A percentile compares a stretch with the other conserved stretches of the same genome.
Evolutionary conservation across 768 basidiomycete species (phyloP).

Genomic region (Suillus luteus): DNA sequence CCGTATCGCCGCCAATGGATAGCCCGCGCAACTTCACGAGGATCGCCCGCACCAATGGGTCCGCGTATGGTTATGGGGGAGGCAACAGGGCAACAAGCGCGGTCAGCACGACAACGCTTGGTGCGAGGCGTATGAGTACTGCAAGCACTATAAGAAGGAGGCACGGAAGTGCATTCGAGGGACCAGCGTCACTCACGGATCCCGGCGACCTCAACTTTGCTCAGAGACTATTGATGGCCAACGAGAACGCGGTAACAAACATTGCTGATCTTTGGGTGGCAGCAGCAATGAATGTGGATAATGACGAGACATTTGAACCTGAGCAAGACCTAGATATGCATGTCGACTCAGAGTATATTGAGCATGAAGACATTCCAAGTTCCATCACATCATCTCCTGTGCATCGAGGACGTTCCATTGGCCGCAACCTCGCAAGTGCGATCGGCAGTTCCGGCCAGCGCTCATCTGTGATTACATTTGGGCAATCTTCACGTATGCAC

Average conservation of each 20-base stretch:
- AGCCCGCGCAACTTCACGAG: constrained; percentile 52
- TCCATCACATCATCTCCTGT: constrained; percentile 14
- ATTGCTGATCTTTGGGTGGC: constrained; percentile 98
- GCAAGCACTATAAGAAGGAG: constrained; percentile 51
- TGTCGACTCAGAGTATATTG: constrained; percentile 47
- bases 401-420: constrained; percentile 21
- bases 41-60: constrained; percentile 66
- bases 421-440: constrained; percentile 15
- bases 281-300: constrained; percentile 93
- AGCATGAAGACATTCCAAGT: constrained; percentile 33
- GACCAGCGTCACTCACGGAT: constrained; percentile 41
- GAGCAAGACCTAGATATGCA: constrained; percentile 39
- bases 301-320: constrained; percentile 54
- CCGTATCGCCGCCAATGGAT: constrained; percentile 37
- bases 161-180: constrained; percentile 50
- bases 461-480: constrained; percentile 28
- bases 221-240: constrained; percentile 86
- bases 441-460: constrained; percentile 21
- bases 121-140: constrained; percentile 55
- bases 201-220: constrained; percentile 78
- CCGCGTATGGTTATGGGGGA: constrained; percentile 76
- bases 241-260: constrained; percentile 92
- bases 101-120: constrained; percentile 47
- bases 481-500: constrained; percentile 27
- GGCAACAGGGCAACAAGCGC: constrained; percentile 54